Evolutionary conservation across 140 eudicot species (phyloP).

Genomic region (Ambrosia hybrid): DNA sequence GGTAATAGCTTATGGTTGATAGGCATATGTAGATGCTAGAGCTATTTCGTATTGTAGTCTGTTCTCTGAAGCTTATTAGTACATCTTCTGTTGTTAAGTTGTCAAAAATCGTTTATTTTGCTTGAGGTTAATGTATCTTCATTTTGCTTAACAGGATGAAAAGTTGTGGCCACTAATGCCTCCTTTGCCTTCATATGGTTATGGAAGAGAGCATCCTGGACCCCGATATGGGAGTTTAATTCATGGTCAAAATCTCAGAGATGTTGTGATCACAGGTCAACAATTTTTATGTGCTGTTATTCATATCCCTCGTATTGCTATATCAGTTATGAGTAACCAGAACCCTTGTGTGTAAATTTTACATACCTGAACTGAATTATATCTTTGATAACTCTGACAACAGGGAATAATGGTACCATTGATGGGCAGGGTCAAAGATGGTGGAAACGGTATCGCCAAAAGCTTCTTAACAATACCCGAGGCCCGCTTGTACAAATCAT

Average conservation of each 20-base stretch:
- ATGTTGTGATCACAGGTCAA: slow-evolving; percentile 91
- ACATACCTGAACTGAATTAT: slow-evolving; percentile 28
- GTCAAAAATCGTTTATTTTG: background rate
- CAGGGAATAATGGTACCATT: slow-evolving; percentile 97
- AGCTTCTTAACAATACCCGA: slow-evolving; percentile 88
- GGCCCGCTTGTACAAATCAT: slow-evolving; percentile 97
- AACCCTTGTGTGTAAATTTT: background rate
- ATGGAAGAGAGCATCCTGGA: slow-evolving; percentile 94
- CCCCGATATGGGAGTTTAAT: slow-evolving; percentile 94
- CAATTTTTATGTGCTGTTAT: background rate
- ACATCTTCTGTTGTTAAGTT: too few relatives aligned
- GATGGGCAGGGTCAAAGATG: slow-evolving; percentile 97
- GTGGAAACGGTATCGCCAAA: slow-evolving; percentile 82
- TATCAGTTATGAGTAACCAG: background rate
- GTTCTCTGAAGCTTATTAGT: too few relatives aligned
- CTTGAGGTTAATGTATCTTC: slow-evolving; percentile 9
- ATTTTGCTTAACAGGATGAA: slow-evolving; percentile 60
- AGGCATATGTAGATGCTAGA: too few relatives aligned
- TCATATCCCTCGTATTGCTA: background rate
- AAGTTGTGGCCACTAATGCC: slow-evolving; percentile 88
- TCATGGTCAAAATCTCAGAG: slow-evolving; percentile 94
- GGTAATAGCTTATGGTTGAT: background rate
- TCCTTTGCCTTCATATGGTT: slow-evolving; percentile 95
- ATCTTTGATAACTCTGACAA: slow-evolving; percentile 27
- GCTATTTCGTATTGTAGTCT: too few relatives aligned